These are phyloP conservation scores for Puccinia triticina DNA, from an alignment of 1,284 basidiomycete genomes.

Conservation along the genomic window DNA sequence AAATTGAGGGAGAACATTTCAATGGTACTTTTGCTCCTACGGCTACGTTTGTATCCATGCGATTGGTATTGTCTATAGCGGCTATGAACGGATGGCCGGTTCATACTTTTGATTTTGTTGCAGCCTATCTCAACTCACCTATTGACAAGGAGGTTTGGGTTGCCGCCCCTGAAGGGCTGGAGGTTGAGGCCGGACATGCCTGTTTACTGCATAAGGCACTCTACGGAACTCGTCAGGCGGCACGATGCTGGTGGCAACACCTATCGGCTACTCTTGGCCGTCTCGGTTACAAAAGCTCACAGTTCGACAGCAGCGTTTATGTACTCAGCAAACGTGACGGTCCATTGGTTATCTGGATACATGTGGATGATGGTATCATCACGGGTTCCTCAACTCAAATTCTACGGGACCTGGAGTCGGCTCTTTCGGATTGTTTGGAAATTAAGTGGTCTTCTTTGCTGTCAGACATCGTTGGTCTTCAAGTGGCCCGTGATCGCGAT, in stretches of 20 bases:
- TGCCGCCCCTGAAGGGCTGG: neutral
- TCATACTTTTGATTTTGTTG: neutral
- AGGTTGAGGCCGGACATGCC: neutral
- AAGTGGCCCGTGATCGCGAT: neutral
- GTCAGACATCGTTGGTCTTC: neutral
- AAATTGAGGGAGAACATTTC: constrained; percentile 3
- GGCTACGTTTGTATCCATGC: constrained; percentile 1
- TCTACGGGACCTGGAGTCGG: neutral
- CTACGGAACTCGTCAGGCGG: constrained; percentile 26
- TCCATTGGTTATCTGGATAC: neutral
- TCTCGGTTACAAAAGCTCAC: neutral
- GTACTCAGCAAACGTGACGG: neutral
- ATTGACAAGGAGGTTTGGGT: neutral
- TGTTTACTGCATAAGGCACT: constrained; percentile 4
- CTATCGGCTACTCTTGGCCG: neutral
- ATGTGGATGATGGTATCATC: constrained; percentile 21
- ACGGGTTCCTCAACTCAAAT: neutral
- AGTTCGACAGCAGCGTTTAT: constrained; percentile 18
- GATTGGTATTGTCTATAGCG: neutral
- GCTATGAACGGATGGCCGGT: neutral
- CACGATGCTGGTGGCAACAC: constrained; percentile 22
- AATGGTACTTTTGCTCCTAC: constrained; percentile 9
- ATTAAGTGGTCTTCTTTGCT: constrained; percentile 10
- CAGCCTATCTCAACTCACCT: neutral
- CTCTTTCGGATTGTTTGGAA: neutral